These are phyloP conservation scores for Fistulinella prunicolor DNA, from an alignment of 768 basidiomycete genomes.

Conservation along the genomic window DNA sequence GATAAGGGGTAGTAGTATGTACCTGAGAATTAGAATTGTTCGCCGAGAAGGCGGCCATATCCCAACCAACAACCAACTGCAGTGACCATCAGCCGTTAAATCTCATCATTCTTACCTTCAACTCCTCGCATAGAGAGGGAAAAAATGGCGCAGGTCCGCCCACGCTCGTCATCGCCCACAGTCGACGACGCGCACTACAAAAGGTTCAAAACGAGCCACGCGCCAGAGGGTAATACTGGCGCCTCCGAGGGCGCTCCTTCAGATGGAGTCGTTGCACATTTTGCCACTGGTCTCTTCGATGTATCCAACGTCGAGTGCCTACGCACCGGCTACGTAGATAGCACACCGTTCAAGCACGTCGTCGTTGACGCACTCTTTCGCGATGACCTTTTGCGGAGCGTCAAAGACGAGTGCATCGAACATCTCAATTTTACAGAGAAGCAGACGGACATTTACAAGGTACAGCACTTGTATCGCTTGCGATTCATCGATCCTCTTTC, in stretches of 20 bases:
- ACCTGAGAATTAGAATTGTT: too few species aligned
- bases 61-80: too few species aligned
- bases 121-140: too few species aligned
- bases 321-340: slow-evolving; percentile 51
- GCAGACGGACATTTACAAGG: slow-evolving; percentile 99
- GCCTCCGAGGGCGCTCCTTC: slow-evolving; percentile 6
- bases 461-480: slow-evolving; percentile 28
- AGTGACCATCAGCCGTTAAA: too few species aligned
- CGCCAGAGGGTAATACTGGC: too few species aligned
- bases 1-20: too few species aligned
- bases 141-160: slow-evolving; percentile 46
- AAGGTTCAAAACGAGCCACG: slow-evolving; percentile 38
- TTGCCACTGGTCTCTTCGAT: slow-evolving; percentile 50
- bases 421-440: slow-evolving; percentile 87
- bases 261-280: slow-evolving; percentile 14
- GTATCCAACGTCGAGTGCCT: slow-evolving; percentile 54
- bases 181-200: slow-evolving; percentile 29
- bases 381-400: slow-evolving; percentile 73
- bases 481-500: background rate
- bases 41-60: too few species aligned
- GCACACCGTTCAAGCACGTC: slow-evolving; percentile 77
- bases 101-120: too few species aligned
- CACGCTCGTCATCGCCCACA: slow-evolving; percentile 44
- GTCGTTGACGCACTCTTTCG: slow-evolving; percentile 80
- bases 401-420: slow-evolving; percentile 79